phyloP scores from a whole-genome alignment of 495 filamentous ascomycete genomes.

The Thozetella sp. region DNA sequence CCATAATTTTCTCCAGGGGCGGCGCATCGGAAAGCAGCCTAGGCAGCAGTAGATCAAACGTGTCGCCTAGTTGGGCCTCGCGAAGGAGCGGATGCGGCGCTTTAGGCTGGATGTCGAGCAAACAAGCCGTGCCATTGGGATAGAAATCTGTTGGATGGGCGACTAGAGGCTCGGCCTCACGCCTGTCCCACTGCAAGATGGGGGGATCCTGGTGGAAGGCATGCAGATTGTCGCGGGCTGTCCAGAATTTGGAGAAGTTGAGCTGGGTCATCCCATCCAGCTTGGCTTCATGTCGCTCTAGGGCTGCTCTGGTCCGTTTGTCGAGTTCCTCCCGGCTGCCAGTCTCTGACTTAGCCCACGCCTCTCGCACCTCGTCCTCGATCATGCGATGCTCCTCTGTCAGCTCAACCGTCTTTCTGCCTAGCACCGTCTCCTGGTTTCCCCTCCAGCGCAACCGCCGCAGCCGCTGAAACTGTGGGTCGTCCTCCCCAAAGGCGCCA shows the following conservation, averaged over 20 bases:
- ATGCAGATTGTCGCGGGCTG: slow-evolving; percentile 47
- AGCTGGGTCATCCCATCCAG: slow-evolving; percentile 9
- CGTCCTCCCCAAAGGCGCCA: slow-evolving; percentile 19
- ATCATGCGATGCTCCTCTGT: slow-evolving; percentile 16
- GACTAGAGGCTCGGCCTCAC: slow-evolving; percentile 50
- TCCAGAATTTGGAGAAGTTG: slow-evolving; percentile 19
- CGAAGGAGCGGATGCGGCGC: slow-evolving; percentile 31
- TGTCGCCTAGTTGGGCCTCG: slow-evolving; percentile 31
- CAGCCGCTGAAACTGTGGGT: slow-evolving; percentile 15
- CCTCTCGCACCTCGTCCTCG: not conserved
- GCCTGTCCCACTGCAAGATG: slow-evolving; percentile 63
- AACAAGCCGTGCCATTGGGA: slow-evolving; percentile 38
- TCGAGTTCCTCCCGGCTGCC: not conserved
- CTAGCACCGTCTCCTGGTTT: slow-evolving; percentile 14
- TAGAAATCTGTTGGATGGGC: slow-evolving; percentile 57
- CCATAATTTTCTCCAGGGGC: slow-evolving; percentile 22
- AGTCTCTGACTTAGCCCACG: not conserved
- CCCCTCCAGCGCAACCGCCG: slow-evolving; percentile 22
- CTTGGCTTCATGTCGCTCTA: slow-evolving; percentile 1
- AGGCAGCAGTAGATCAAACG: slow-evolving; percentile 34
- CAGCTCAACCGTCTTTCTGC: slow-evolving; percentile 22
- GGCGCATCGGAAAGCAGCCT: slow-evolving; percentile 14
- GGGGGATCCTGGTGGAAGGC: slow-evolving; percentile 42
- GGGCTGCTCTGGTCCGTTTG: not conserved
- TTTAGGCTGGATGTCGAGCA: slow-evolving; percentile 50